A percentile compares a stretch with the other conserved stretches of the same genome.
Evolutionary conservation across 2,329 filamentous ascomycete genomes (phyloP).

Genomic region (Pezicula neosporulosa): DNA sequence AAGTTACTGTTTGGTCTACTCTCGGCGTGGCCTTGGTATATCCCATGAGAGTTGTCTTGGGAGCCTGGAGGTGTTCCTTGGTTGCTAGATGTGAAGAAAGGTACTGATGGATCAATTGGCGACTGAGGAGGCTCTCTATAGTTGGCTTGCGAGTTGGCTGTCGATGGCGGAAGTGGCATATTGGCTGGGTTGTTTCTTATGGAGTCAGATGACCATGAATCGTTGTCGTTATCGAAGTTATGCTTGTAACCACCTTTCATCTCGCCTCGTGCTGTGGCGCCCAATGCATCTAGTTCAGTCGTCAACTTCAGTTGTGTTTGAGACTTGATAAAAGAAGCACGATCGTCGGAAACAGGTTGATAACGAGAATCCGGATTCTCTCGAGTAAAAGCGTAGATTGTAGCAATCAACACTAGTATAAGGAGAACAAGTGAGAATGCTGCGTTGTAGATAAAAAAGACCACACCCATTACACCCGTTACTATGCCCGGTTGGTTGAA

Average conservation of each 20-base stretch:
- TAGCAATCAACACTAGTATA: slow-evolving; percentile 76
- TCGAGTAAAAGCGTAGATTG: slow-evolving; percentile 75
- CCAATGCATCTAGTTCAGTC: slow-evolving; percentile 86
- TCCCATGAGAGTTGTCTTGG: slow-evolving; percentile 20
- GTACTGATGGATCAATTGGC: slow-evolving; percentile 46
- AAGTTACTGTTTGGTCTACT: neutral
- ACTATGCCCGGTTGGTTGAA: slow-evolving; percentile 83
- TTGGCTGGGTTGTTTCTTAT: slow-evolving; percentile 38
- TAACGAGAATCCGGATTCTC: slow-evolving; percentile 95
- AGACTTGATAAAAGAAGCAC: slow-evolving; percentile 96
- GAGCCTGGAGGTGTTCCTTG: slow-evolving; percentile 27
- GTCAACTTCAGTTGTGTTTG: slow-evolving; percentile 69
- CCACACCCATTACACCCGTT: slow-evolving; percentile 81
- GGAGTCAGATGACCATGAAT: slow-evolving; percentile 61
- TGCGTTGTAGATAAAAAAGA: slow-evolving; percentile 86
- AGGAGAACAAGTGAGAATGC: slow-evolving; percentile 79
- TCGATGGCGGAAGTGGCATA: slow-evolving; percentile 26
- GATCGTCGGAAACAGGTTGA: slow-evolving; percentile 94
- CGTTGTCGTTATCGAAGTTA: slow-evolving; percentile 67
- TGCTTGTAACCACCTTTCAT: slow-evolving; percentile 55
- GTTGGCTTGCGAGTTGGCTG: slow-evolving; percentile 20
- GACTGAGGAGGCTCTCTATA: slow-evolving; percentile 35
- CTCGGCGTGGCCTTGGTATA: slow-evolving; percentile 12
- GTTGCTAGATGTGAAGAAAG: slow-evolving; percentile 42
- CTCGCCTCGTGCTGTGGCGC: slow-evolving; percentile 84